Base-by-base conservation (phyloP, 129 eudicot genomes). In the Ambrosia artemisiifolia region DNA sequence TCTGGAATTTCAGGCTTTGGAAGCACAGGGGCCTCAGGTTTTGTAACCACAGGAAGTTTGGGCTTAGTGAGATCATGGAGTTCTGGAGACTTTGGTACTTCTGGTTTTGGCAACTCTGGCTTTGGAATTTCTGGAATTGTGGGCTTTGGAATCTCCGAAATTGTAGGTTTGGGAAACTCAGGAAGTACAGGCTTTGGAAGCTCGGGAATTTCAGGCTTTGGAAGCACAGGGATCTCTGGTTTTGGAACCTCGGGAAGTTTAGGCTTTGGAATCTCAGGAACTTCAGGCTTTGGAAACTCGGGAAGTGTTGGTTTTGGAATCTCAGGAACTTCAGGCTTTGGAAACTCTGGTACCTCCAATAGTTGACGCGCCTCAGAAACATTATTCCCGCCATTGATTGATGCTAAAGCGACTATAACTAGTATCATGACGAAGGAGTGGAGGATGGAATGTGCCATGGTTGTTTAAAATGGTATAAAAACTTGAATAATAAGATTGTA, bases 151-250 rank as follows among this genome's bases (percentile, higher is more conserved):
- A 61, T 0, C 62, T 30, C 77, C 0, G 77, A 47, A 13, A 32
- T 0, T n/a, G 1, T 2, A 9, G 76, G 68, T 2, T 72, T 72
- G 0, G 67, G 67, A 19, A 71, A 0, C 28, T 63, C 79, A 2
- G 72, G 70, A 69, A 46, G 0, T 30, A 42, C n/a, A 60, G 87
- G 36, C 9, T 60, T 65, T n/a, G 74, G 70, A 59, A 40, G 2
- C 60, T 73, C 62, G 3, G 75, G 75, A 38, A 79, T 4, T 42
- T 11, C 24, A 0, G 77, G 81, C 53, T 78, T 75, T 40, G 87
- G 75, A 17, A 76, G 4, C 36, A 8, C 38, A 2, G 85, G 82
- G 3, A 79, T 0, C 4, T 36, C 54, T 32, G 73, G 28, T 24
- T 72, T 73, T 1, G 69, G 69, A 14, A 32, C 0, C n/a, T 30